These are phyloP conservation scores for Friedmanniomyces simplex DNA, from an alignment of 495 filamentous ascomycete species.

Conservation along the genomic window DNA sequence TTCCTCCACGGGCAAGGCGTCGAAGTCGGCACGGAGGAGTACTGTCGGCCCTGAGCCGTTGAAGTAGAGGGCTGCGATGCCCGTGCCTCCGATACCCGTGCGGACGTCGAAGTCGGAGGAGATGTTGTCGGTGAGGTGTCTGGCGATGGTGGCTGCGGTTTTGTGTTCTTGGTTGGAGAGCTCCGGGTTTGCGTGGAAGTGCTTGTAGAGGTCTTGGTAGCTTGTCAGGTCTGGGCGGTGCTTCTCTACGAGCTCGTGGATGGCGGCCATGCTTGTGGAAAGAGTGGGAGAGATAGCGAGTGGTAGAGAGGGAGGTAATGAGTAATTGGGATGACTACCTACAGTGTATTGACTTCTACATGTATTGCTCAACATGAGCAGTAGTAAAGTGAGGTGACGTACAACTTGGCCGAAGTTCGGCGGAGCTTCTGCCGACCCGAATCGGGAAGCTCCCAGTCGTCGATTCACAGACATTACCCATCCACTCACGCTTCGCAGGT, in stretches of 20 bases:
- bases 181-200: slow-evolving; percentile 47
- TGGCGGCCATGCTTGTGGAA: slow-evolving; percentile 8
- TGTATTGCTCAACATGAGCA: too few species aligned
- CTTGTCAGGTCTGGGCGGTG: slow-evolving; percentile 26
- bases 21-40: slow-evolving; percentile 50
- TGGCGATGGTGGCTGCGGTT: slow-evolving; percentile 37
- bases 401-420: too few species aligned
- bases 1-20: slow-evolving; percentile 51
- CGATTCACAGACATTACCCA: too few species aligned
- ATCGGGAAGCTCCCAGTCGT: too few species aligned
- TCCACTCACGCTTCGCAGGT: too few species aligned
- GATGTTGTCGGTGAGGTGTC: slow-evolving; percentile 26
- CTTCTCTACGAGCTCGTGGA: slow-evolving; percentile 13
- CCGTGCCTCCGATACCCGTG: slow-evolving; percentile 45
- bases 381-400: too few species aligned
- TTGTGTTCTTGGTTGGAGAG: slow-evolving; percentile 44
- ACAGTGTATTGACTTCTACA: not conserved
- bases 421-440: too few species aligned
- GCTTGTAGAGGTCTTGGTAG: slow-evolving; percentile 46
- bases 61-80: slow-evolving; percentile 43
- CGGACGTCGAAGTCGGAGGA: slow-evolving; percentile 36
- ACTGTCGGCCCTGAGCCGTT: slow-evolving; percentile 47
- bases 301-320: not conserved
- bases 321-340: not conserved
- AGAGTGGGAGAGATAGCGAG: too few species aligned